Conservation (phyloP, 108 stramenopile species). For the Chaetoceros tenuissimus region DNA sequence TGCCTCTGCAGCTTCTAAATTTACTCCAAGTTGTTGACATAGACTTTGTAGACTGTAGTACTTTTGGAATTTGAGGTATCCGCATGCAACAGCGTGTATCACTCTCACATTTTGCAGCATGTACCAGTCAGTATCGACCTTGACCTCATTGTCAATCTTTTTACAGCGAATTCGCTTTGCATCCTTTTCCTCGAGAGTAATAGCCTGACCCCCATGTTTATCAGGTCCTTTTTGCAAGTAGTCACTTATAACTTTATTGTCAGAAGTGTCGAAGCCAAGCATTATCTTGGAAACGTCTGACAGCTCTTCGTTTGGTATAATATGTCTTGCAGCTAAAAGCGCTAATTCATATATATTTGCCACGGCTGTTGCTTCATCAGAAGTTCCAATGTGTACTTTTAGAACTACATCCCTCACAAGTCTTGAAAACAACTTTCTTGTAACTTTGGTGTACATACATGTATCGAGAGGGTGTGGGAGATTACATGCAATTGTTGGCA, state of each 20-base stretch:
- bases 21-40: neutral
- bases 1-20: neutral
- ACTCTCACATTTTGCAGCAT: neutral
- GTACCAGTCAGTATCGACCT: neutral
- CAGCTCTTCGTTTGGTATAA: neutral
- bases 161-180: neutral
- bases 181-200: neutral
- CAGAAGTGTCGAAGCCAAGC: neutral
- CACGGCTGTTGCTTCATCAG: neutral
- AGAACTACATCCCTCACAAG: neutral
- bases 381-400: neutral
- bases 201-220: neutral
- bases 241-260: neutral
- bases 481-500: neutral
- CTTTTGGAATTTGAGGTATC: neutral
- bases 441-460: neutral
- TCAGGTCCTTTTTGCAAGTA: neutral
- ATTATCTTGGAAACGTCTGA: neutral
- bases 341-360: neutral
- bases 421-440: neutral
- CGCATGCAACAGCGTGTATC: neutral
- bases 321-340: neutral
- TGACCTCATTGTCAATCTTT: neutral
- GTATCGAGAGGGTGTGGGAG: neutral
- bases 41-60: neutral